A percentile compares a stretch with the other conserved stretches of the same genome.
phyloP scores from a whole-genome alignment of 176 grass and related monocot genomes.

The Zoysia japonica region DNA sequence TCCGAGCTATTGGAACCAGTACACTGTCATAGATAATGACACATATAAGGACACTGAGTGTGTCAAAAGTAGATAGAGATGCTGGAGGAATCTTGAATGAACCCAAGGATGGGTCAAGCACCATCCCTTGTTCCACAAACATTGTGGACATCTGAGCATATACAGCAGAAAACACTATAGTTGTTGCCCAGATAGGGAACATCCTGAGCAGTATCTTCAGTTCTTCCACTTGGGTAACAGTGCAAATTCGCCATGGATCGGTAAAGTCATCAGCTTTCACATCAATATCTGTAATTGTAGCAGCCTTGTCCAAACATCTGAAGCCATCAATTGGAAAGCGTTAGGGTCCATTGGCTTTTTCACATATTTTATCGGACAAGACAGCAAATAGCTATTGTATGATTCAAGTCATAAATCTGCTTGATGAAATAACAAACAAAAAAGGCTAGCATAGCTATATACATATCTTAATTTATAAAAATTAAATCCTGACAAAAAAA shows the following conservation, averaged over 20 bases:
- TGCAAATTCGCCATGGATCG: constrained; percentile 72
- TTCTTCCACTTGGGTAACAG: constrained; percentile 88
- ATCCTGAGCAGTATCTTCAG: constrained; percentile 83
- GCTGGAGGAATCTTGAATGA: constrained; percentile 87
- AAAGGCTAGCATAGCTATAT: neutral
- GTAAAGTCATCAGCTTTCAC: constrained; percentile 46
- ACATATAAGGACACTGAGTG: constrained; percentile 76
- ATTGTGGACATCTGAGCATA: constrained; percentile 86
- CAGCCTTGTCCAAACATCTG: constrained; percentile 87
- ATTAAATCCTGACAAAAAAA: constrained; percentile 1
- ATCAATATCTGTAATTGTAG: constrained; percentile 73
- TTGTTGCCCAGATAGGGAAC: constrained; percentile 86
- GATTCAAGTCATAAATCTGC: constrained; percentile 8
- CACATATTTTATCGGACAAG: neutral
- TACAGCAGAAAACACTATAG: constrained; percentile 79
- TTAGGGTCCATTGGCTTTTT: constrained; percentile 6
- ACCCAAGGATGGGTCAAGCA: constrained; percentile 67
- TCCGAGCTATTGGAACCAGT: constrained; percentile 72
- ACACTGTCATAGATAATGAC: constrained; percentile 71
- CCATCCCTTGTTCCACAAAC: constrained; percentile 94
- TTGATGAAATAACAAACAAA: neutral
- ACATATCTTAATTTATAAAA: constrained; percentile 13
- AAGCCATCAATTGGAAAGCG: constrained; percentile 18
- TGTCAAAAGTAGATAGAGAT: constrained; percentile 83
- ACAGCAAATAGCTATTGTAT: neutral